phyloP scores from a whole-genome alignment of 495 filamentous ascomycete species.

The Pyrenopolyporus hunteri region DNA sequence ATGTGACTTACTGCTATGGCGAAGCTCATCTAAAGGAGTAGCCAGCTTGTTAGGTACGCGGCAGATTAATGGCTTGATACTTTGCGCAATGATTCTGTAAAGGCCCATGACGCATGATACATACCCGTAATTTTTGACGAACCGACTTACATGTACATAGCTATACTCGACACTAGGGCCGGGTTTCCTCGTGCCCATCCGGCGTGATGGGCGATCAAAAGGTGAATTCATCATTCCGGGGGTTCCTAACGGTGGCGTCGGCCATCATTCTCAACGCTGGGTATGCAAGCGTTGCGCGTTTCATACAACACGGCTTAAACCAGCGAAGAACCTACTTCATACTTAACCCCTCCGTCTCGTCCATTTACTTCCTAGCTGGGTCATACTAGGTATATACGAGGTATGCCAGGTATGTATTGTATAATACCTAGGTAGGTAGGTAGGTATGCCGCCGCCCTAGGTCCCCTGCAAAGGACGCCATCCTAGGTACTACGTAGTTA shows the following conservation, averaged over 20 bases:
- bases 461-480: conserved; percentile 3
- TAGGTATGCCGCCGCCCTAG: conserved; percentile 16
- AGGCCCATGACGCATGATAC: conserved; percentile 14
- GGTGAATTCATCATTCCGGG: conserved; percentile 21
- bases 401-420: no score
- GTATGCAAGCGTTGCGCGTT: conserved; percentile 18
- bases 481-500: conserved; percentile 8
- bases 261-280: conserved; percentile 20
- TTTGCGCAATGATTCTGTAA: conserved; percentile 14
- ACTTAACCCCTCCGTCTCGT: conserved; percentile 34
- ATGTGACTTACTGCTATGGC: background rate
- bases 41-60: conserved; percentile 5
- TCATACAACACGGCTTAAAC: conserved; percentile 6
- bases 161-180: conserved; percentile 6
- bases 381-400: no score
- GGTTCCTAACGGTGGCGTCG: conserved; percentile 30
- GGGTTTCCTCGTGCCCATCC: conserved; percentile 5
- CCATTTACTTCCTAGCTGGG: no score
- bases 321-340: no score
- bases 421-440: no score
- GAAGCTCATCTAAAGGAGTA: conserved; percentile 11
- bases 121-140: conserved; percentile 1
- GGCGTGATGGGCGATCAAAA: conserved; percentile 24
- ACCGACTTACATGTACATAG: conserved; percentile 14
- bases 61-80: conserved; percentile 9